Evolutionary conservation across 148 eudicot species (phyloP).

Genomic region (Silene uniflora): DNA sequence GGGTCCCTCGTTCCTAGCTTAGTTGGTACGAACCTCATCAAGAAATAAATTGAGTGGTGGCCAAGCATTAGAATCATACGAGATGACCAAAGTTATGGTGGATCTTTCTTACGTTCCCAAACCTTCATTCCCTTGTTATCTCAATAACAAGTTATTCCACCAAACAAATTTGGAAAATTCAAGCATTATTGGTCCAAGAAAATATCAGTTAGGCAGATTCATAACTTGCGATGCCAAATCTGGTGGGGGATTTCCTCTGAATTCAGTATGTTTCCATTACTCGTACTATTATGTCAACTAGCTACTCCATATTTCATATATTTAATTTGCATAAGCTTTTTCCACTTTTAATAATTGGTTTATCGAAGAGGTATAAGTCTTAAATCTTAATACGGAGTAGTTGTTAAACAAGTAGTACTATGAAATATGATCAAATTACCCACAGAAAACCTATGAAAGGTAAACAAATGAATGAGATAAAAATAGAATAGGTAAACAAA

Average conservation of each 20-base stretch:
- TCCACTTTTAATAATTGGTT: too few species aligned
- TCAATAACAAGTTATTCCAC: not conserved
- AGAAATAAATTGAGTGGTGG: not conserved
- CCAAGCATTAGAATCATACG: not conserved
- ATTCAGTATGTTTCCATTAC: constrained; percentile 35
- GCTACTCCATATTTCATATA: too few species aligned
- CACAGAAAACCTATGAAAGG: too few species aligned
- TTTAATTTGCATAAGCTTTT: too few species aligned
- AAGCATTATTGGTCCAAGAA: not conserved
- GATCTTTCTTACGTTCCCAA: constrained; percentile 10
- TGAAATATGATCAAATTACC: too few species aligned
- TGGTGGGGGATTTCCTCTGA: constrained; percentile 49
- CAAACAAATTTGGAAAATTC: not conserved
- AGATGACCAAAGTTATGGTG: constrained; percentile 8
- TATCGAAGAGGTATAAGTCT: too few species aligned
- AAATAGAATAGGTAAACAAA: too few species aligned
- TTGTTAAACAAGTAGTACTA: too few species aligned
- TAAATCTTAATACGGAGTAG: too few species aligned
- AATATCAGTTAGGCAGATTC: not conserved
- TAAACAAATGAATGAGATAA: too few species aligned
- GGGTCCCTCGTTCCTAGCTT: not conserved
- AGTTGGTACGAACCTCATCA: not conserved
- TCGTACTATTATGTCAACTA: not conserved
- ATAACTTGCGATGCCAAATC: constrained; percentile 41
- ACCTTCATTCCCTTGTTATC: not conserved